These are phyloP conservation scores for Ambrosia hybrid DNA, from an alignment of 140 eudicot genomes.

Conservation along the genomic window DNA sequence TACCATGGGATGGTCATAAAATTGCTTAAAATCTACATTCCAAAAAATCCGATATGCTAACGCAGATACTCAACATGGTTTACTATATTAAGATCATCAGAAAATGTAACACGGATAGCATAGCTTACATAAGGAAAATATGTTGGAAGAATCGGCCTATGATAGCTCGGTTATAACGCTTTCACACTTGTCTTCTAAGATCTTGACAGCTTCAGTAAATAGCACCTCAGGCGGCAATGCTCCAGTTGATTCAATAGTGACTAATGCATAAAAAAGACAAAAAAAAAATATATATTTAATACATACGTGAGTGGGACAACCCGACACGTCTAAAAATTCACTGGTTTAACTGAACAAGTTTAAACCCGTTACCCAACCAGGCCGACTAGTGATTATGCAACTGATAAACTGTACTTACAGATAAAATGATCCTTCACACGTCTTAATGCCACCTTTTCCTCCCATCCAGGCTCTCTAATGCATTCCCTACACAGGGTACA, in stretches of 20 bases:
- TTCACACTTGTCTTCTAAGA: slow-evolving; percentile 87
- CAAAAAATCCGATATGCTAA: neutral
- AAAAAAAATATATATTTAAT: neutral
- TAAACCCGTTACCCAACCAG: slow-evolving; percentile 1
- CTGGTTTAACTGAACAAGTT: neutral
- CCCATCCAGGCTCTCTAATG: slow-evolving; percentile 77
- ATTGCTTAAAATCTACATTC: slow-evolving; percentile 3
- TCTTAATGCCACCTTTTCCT: slow-evolving; percentile 59
- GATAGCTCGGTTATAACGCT: slow-evolving; percentile 84
- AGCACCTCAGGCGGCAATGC: slow-evolving; percentile 81
- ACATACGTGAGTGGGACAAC: neutral
- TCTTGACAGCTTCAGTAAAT: slow-evolving; percentile 87
- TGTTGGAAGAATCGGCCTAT: slow-evolving; percentile 20
- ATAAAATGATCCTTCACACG: slow-evolving; percentile 89
- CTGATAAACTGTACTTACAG: slow-evolving; percentile 54
- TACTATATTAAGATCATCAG: neutral
- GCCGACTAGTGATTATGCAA: neutral
- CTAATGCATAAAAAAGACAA: slow-evolving; percentile 28
- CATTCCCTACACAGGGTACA: slow-evolving; percentile 94
- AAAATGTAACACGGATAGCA: slow-evolving; percentile 8
- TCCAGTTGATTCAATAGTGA: slow-evolving; percentile 88
- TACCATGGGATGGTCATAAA: neutral
- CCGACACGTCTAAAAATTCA: neutral
- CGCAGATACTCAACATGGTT: neutral
- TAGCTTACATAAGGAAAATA: neutral